phyloP scores from a whole-genome alignment of 2,329 filamentous ascomycete species.

The Sphaerulina vaccinii region DNA sequence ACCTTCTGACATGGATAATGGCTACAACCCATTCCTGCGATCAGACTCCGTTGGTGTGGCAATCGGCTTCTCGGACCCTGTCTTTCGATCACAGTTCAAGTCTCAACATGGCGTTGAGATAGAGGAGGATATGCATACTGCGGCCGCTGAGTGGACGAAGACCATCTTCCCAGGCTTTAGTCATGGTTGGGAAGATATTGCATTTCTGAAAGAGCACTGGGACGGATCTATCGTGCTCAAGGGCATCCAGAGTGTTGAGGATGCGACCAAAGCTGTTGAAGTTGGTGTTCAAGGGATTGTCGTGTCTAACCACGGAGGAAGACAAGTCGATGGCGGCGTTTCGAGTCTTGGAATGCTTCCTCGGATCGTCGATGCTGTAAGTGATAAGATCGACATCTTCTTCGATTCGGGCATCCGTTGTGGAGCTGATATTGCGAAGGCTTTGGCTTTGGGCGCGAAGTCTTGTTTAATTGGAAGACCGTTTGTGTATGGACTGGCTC shows the following conservation, averaged over 20 bases:
- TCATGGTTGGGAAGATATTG: constrained; percentile 59
- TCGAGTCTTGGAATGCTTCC: constrained; percentile 55
- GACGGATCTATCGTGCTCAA: constrained; percentile 63
- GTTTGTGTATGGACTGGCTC: constrained; percentile 58
- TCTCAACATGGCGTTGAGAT: constrained; percentile 40
- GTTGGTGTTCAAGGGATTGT: constrained; percentile 51
- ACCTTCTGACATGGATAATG: constrained; percentile 43
- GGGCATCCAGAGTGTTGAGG: constrained; percentile 54
- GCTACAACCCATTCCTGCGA: constrained; percentile 27
- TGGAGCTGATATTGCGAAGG: constrained; percentile 53
- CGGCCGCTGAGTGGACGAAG: constrained; percentile 54
- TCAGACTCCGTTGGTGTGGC: constrained; percentile 52
- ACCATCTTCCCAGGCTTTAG: constrained; percentile 45
- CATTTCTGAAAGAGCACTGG: constrained; percentile 60
- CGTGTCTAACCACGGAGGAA: constrained; percentile 54
- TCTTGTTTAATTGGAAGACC: constrained; percentile 58
- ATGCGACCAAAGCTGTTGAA: constrained; percentile 47
- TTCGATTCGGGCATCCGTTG: constrained; percentile 54
- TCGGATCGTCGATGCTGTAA: constrained; percentile 61
- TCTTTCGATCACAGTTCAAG: constrained; percentile 60
- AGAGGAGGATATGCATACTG: constrained; percentile 49
- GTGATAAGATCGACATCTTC: constrained; percentile 45
- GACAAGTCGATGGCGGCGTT: constrained; percentile 52
- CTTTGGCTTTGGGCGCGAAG: constrained; percentile 55
- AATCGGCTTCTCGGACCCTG: constrained; percentile 66